These are phyloP conservation scores for Phytophthora syringae DNA, from an alignment of 352 stramenopile species.

Conservation along the genomic window DNA sequence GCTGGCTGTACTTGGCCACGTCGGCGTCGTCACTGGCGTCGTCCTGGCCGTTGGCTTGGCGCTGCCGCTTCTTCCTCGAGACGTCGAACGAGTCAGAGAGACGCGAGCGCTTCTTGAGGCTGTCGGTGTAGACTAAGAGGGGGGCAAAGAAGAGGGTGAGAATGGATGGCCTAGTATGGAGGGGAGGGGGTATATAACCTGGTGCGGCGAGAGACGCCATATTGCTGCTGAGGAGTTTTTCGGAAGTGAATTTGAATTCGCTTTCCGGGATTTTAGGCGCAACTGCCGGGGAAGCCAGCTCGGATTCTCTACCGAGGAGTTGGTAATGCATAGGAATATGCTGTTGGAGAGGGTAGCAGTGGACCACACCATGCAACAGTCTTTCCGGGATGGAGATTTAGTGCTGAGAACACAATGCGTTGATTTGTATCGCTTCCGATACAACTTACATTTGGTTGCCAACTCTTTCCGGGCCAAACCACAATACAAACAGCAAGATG, in stretches of 20 bases:
- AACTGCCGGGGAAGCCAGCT: constrained; percentile 7
- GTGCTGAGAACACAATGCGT: too few relatives aligned
- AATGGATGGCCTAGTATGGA: neutral
- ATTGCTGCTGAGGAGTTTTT: constrained; percentile 24
- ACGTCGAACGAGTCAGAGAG: constrained; percentile 64
- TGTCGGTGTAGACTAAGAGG: constrained; percentile 53
- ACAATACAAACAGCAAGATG: too few relatives aligned
- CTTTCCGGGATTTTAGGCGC: constrained; percentile 16
- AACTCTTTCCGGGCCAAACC: too few relatives aligned
- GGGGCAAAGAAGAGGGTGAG: neutral
- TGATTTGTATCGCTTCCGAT: too few relatives aligned
- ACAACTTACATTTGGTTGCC: too few relatives aligned
- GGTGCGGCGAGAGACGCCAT: constrained; percentile 84
- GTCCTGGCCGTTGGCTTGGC: constrained; percentile 36
- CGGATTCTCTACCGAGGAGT: neutral
- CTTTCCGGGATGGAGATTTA: too few relatives aligned
- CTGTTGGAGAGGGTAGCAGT: neutral
- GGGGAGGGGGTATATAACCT: constrained; percentile 17
- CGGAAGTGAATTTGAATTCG: neutral
- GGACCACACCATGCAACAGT: too few relatives aligned
- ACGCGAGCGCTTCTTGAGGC: constrained; percentile 81
- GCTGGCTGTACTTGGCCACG: constrained; percentile 85
- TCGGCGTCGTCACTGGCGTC: constrained; percentile 45
- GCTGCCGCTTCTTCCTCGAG: constrained; percentile 64
- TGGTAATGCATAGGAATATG: neutral